These are phyloP conservation scores for Trichoderma orchidacearum DNA, from an alignment of 495 filamentous ascomycete genomes.

Conservation along the genomic window DNA sequence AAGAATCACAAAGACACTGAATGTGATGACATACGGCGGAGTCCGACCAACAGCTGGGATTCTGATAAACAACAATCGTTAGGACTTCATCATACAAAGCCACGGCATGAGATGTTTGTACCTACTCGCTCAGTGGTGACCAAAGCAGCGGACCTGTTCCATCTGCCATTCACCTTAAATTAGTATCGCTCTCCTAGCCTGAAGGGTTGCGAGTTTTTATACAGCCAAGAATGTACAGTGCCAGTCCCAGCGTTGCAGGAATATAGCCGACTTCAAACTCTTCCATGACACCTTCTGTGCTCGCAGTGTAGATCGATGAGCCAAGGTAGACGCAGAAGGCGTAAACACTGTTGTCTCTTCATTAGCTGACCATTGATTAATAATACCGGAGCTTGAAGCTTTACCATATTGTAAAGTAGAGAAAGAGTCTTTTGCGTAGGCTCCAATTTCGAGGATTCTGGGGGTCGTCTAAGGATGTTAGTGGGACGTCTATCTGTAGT, in stretches of 20 bases:
- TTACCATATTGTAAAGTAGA: constrained; percentile 37
- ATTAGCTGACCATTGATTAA: too few relatives aligned
- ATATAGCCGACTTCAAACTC: constrained; percentile 39
- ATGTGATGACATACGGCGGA: constrained; percentile 56
- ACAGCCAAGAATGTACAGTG: constrained; percentile 47
- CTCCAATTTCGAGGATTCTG: constrained; percentile 44
- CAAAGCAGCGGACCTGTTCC: constrained; percentile 34
- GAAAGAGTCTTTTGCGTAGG: constrained; percentile 17
- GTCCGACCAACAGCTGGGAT: constrained; percentile 53
- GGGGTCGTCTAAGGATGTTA: constrained; percentile 35
- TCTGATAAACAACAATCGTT: too few relatives aligned
- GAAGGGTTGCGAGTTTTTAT: too few relatives aligned
- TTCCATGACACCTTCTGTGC: constrained; percentile 24
- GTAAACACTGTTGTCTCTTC: too few relatives aligned
- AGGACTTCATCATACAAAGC: too few relatives aligned
- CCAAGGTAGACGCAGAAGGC: constrained; percentile 35
- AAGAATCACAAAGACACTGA: constrained; percentile 57
- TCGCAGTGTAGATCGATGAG: constrained; percentile 33
- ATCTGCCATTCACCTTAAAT: too few relatives aligned
- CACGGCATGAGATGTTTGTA: too few relatives aligned
- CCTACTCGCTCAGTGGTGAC: constrained; percentile 30
- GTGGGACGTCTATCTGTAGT: too few relatives aligned
- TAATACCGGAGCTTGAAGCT: too few relatives aligned
- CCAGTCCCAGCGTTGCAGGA: constrained; percentile 36
- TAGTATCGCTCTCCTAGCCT: too few relatives aligned